A percentile compares a stretch with the other conserved stretches of the same genome.
Evolutionary conservation across 768 basidiomycete genomes (phyloP).

Genomic region (Nidularia sp.): DNA sequence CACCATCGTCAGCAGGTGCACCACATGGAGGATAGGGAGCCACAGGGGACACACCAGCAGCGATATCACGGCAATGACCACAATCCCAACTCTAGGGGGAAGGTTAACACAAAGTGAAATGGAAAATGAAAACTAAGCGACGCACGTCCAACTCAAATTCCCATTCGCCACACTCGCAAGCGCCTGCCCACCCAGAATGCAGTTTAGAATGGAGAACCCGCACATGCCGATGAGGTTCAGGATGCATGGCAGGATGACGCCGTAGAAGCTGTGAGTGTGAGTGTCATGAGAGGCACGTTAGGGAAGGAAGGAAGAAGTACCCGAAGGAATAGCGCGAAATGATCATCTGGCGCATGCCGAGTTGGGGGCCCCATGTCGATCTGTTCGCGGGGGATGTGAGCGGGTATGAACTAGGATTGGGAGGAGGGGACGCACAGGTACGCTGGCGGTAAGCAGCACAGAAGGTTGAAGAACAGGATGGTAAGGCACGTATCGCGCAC

Average conservation of each 20-base stretch:
- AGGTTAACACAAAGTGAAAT: background rate
- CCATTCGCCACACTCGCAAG: conserved; percentile 36
- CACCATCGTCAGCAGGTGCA: background rate
- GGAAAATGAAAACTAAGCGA: background rate
- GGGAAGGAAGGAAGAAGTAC: conserved; percentile 11
- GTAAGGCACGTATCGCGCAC: conserved; percentile 60
- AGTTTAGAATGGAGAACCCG: conserved; percentile 70
- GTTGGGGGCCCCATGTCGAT: conserved; percentile 74
- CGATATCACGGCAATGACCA: conserved; percentile 68
- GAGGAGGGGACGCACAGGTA: conserved; percentile 41
- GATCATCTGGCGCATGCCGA: conserved; percentile 87
- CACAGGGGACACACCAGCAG: conserved; percentile 44
- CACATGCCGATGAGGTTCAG: conserved; percentile 61
- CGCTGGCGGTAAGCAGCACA: conserved; percentile 55
- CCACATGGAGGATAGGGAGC: conserved; percentile 16
- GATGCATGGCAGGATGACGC: conserved; percentile 54
- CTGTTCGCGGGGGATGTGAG: conserved; percentile 13
- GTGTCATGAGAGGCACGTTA: background rate
- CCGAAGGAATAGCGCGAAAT: conserved; percentile 45
- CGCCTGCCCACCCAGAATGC: conserved; percentile 64
- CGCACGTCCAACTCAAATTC: conserved; percentile 40
- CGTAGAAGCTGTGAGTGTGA: conserved; percentile 47
- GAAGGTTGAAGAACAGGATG: conserved; percentile 65
- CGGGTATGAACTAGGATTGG: background rate
- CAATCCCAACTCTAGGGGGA: conserved; percentile 68